A percentile compares a stretch with the other conserved stretches of the same genome.
Evolutionary conservation across 2,329 filamentous ascomycete genomes (phyloP).

Genomic region (Venturia effusa): DNA sequence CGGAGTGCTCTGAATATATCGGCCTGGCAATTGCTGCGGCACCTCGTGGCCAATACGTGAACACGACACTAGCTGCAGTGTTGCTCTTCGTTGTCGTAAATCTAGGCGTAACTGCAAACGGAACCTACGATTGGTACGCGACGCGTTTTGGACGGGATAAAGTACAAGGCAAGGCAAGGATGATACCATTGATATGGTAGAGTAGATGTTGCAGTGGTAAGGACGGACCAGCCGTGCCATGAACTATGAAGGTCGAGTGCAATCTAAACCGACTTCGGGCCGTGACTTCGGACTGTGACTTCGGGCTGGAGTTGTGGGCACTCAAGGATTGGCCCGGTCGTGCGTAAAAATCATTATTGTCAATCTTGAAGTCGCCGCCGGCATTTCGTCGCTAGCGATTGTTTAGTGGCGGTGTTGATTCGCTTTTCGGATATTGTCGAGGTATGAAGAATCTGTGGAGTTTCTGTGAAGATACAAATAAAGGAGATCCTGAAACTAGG

Average conservation of each 20-base stretch:
- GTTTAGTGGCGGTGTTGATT: too few species aligned
- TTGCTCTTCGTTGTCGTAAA: slow-evolving; percentile 67
- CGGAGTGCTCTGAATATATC: slow-evolving; percentile 76
- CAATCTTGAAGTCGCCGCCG: too few species aligned
- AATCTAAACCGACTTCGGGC: too few species aligned
- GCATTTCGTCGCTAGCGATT: too few species aligned
- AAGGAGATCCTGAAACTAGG: too few species aligned
- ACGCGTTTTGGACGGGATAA: slow-evolving; percentile 59
- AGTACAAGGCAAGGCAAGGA: slow-evolving; percentile 56
- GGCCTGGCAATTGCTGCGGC: slow-evolving; percentile 66
- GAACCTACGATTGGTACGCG: slow-evolving; percentile 69
- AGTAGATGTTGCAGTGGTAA: not conserved
- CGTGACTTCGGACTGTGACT: not conserved
- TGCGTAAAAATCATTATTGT: not conserved
- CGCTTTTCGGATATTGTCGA: too few species aligned
- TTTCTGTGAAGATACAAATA: too few species aligned
- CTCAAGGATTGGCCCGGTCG: not conserved
- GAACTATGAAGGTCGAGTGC: too few species aligned
- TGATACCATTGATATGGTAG: slow-evolving; percentile 56
- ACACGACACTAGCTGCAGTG: slow-evolving; percentile 61
- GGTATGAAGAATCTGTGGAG: too few species aligned
- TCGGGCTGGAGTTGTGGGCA: not conserved
- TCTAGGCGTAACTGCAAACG: slow-evolving; percentile 68
- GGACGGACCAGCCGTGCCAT: not conserved
- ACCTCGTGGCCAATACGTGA: slow-evolving; percentile 53